Evolutionary conservation across 257 asterid species (phyloP), one percentile per base, ranked within the genome.

Genomic region (Parsonsia alboflavescens): DNA sequence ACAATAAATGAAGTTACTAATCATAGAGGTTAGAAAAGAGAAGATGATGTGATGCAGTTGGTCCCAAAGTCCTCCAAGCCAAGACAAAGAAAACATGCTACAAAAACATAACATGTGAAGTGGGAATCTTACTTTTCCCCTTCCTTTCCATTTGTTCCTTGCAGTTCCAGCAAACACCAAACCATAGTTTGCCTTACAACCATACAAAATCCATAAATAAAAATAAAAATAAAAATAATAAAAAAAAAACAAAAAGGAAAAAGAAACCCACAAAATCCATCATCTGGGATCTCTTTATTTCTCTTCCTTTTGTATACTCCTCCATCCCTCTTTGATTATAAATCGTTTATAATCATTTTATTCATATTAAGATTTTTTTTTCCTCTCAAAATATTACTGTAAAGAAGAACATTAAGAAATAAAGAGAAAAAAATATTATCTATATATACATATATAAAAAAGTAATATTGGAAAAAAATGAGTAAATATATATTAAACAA

Each of bases 111-210:
- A 75, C 87, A 80, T 80, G 84, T 83, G 87, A 73, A 83, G 70
- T 75, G 79, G 82, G 85, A 83, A 83, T 83, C 83, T 52, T 80
- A 57, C 81, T 78, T 83, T 76, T 52, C 75, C 75, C 76, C 64
- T 73, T 79, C 36, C 52, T 79, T 53, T 70, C 70, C 63, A 70
- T 79, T 80, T 80, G 85, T 80, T 78, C 79, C 82, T 77, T 83
- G 77, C 75, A 75, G 75, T 83, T 83, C 84, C 80, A 72, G 78
- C 83, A 77, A 71, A 57, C 6, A 44, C 69, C 52, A 8, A 48
- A 19, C 12, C 13, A 57, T 46, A 68, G 45, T 71, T 57, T 44
- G 49, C 77, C 75, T 68, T 58, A 16, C 70, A 62, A 62, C 70
- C 58, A n/a, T 56, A 12, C 44, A 1, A 33, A 33, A 33, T 33